phyloP scores from a whole-genome alignment of 257 asterid genomes.

The Plantago elongata region DNA sequence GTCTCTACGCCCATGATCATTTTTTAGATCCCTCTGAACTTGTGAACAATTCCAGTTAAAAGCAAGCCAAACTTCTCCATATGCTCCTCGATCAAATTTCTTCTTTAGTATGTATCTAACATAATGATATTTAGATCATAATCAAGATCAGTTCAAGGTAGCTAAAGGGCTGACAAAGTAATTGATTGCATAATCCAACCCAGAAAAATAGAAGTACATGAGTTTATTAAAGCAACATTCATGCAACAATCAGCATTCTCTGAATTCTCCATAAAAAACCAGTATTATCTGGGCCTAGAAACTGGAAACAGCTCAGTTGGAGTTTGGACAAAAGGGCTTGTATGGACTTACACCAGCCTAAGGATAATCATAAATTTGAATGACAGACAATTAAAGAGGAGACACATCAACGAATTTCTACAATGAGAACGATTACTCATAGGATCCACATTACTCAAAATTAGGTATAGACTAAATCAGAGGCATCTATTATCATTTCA shows the following conservation, averaged over 20 bases:
- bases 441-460: no score
- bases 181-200: slow-evolving; percentile 6
- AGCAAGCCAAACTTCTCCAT: slow-evolving; percentile 99
- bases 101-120: slow-evolving; percentile 84
- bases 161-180: slow-evolving; percentile 6
- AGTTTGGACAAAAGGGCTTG: no score
- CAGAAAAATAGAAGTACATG: slow-evolving; percentile 1
- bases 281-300: no score
- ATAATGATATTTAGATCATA: slow-evolving; percentile 1
- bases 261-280: no score
- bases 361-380: no score
- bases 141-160: background rate
- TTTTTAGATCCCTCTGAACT: slow-evolving; percentile 34
- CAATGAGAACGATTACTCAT: no score
- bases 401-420: no score
- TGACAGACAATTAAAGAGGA: no score
- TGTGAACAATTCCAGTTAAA: slow-evolving; percentile 89
- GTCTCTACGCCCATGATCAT: slow-evolving; percentile 30
- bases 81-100: slow-evolving; percentile 94
- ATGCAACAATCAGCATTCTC: background rate
- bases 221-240: slow-evolving; percentile 12
- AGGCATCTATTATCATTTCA: no score
- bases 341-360: no score
- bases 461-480: no score
- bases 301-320: no score